A percentile compares a stretch with the other conserved stretches of the same genome.
These are phyloP conservation scores for Pythium aristosporum DNA, from an alignment of 352 stramenopile species.

Conservation along the genomic window DNA sequence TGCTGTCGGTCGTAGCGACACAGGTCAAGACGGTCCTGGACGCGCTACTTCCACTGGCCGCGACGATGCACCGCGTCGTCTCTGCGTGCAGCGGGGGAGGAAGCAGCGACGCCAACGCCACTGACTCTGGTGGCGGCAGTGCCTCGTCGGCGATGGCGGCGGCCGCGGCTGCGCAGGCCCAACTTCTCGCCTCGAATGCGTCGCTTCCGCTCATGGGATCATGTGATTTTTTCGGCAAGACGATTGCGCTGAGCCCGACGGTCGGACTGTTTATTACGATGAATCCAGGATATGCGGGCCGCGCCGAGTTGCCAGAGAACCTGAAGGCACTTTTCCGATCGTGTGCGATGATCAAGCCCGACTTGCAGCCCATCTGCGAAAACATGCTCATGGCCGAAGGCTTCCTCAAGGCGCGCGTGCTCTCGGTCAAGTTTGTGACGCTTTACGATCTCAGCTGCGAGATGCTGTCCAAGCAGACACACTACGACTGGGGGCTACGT, in stretches of 20 bases:
- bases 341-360: constrained; percentile 92
- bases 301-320: constrained; percentile 91
- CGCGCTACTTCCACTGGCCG: constrained; percentile 41
- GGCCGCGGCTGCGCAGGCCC: constrained; percentile 8
- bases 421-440: constrained; percentile 90
- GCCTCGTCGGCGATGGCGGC: not conserved
- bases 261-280: constrained; percentile 94
- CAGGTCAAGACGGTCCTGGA: constrained; percentile 98
- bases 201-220: constrained; percentile 49
- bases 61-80: constrained; percentile 26
- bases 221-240: constrained; percentile 91
- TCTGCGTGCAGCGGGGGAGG: constrained; percentile 21
- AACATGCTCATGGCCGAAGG: constrained; percentile 96
- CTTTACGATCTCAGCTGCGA: constrained; percentile 88
- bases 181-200: constrained; percentile 6
- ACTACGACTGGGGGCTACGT: constrained; percentile 95
- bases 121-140: constrained; percentile 11
- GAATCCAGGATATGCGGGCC: constrained; percentile 92
- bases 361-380: constrained; percentile 91
- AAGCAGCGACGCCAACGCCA: constrained; percentile 19
- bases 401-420: constrained; percentile 79
- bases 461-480: constrained; percentile 83
- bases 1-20: constrained; percentile 94
- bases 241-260: constrained; percentile 77
- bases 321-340: constrained; percentile 91